Evolutionary conservation across 1,284 basidiomycete species (phyloP), one percentile per base, ranked within the genome.

Genomic region (Cryptococcus sp.): DNA sequence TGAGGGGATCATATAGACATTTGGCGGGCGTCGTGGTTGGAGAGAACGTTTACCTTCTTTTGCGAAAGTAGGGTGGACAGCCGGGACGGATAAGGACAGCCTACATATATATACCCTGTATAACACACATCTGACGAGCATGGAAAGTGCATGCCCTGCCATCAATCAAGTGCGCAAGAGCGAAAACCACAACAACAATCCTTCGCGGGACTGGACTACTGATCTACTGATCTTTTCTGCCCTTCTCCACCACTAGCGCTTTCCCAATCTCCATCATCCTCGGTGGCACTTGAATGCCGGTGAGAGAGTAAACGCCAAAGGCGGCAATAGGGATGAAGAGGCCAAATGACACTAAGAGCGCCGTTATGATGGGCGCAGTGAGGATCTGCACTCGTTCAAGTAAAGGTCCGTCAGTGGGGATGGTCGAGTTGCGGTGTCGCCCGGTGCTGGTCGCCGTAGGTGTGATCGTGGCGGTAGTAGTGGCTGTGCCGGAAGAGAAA

Each of bases 1-100:
- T 99, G 58, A 89, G 92, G 47, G 95, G 95, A 5, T 91, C 88
- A 45, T 95, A 89, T 80, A 86, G 96, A 62, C 93, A 98, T 81
- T 85, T 98, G 84, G 88, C 91, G 50, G 88, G 86, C 73, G 87
- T 99, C 60, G 91, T 95, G 19, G 86, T 98, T 25, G 93, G 94
- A 25, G 91, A 95, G 73, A 90, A 93, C 64, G 85, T 98, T 59
- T 98, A 93, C 80, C 82, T 97, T 53, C 83, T 98, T 45, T 84
- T 97, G 79, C 85, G 93, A 69, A 88, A 87, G 81, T 92, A 80
- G 62, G 80, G 72, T n/a, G 25, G 25, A 25, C 41, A 10, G 16
- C 16, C n/a, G 20, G 3, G 6, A 40, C 40, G 31, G 16, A 41
- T 39, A 17, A 35, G n/a, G 35, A 27, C 38, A 45, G 42, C 19